Conservation (phyloP, 2,329 filamentous ascomycete species). For the Phaeosphaeria sp. region DNA sequence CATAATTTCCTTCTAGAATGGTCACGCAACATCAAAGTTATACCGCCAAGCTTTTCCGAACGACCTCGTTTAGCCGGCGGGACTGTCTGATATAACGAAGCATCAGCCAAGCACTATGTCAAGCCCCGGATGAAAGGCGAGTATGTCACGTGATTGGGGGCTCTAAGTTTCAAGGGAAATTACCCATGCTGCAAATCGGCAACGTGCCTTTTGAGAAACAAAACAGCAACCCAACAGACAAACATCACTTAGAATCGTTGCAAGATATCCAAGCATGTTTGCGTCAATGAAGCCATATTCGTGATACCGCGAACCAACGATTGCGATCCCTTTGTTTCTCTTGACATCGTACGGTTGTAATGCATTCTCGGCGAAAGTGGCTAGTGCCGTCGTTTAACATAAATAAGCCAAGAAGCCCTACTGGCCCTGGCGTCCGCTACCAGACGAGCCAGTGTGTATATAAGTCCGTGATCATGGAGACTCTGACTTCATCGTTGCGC, state of each 20-base stretch:
- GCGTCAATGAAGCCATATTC: background rate
- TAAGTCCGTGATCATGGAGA: background rate
- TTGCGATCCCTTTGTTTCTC: background rate
- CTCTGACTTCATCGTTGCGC: background rate
- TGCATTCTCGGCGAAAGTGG: background rate
- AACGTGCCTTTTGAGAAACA: background rate
- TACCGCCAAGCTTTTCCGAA: conserved; percentile 11
- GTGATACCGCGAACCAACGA: background rate
- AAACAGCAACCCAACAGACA: background rate
- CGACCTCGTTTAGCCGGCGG: conserved; percentile 32
- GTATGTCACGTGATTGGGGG: background rate
- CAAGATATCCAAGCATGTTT: background rate
- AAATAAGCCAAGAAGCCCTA: background rate
- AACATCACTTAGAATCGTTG: background rate
- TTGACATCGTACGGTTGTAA: background rate
- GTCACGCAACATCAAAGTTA: background rate
- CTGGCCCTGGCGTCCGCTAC: background rate
- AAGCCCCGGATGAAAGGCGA: conserved; percentile 23
- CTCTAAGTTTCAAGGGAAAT: background rate
- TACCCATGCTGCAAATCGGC: background rate
- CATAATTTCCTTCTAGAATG: background rate
- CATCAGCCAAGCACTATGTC: conserved; percentile 4
- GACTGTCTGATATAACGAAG: conserved; percentile 3
- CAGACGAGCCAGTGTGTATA: background rate
- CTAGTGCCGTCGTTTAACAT: background rate